Base-by-base conservation (phyloP, 2,329 filamentous ascomycete genomes). In the Bipolaris sorokiniana region DNA sequence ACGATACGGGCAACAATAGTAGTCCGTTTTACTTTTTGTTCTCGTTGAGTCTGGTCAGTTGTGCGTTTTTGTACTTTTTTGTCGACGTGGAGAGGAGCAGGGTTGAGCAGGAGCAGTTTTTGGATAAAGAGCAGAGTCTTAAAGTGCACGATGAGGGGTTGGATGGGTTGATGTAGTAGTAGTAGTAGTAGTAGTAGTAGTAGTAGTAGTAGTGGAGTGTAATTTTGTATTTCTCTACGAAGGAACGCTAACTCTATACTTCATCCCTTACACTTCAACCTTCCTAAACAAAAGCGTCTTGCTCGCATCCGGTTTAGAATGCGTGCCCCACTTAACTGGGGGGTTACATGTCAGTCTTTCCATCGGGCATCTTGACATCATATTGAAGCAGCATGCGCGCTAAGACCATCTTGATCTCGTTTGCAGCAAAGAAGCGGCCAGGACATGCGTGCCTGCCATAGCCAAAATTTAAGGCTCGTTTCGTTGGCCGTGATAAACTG, bases 1-100 rank as follows among this genome's bases (percentile, higher is more conserved):
- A 90, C 68, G 84, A 83, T 0, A 81, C 80, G 5, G 80, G 74
- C 2, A 84, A 88, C 66, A 83, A 84, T 51, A 86, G 80, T 23
- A 83, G 82, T 7, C 87, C 88, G 0, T 90, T 90, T 58, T 89
- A 88, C 64, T 90, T 90, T 56, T 66, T 90, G 60, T 68, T 69
- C 38, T 63, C 65, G n/a, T 37, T 71, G 48, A 69, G 67, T 37
- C 15, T 68, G 23, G 64, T 58, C 1, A 68, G 66, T 22, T 66
- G 63, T 36, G 58, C 58, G 5, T 66, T 62, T 54, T 53, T 67
- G 7, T 67, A 58, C 28, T 68, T 66, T 38, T 70, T 68, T 40
- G 64, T 71, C 0, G 65, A 69, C 38, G 58, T 70, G 1, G 65
- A 54, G 15, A 68, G 62, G 60, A 70, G 67, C 20, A 57, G 66